These are phyloP conservation scores for Setaria italica DNA, from an alignment of 202 grass and related monocot species.

Conservation along the genomic window DNA sequence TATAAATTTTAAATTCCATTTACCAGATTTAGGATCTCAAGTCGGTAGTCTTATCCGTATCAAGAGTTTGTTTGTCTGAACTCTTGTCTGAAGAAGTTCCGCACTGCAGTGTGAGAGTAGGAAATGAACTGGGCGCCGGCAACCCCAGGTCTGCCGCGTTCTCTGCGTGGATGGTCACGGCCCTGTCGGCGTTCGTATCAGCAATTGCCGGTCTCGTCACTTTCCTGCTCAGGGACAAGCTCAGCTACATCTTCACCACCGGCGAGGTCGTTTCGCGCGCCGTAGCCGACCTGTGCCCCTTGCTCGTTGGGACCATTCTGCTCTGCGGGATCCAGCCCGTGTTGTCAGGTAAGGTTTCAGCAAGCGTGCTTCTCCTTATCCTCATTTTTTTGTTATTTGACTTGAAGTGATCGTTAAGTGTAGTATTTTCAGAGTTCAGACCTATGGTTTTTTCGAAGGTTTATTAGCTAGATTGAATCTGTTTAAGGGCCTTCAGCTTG, in stretches of 20 bases:
- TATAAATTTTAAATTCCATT: not conserved
- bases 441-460: not conserved
- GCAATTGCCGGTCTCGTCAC: constrained; percentile 42
- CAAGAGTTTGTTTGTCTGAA: constrained; percentile 11
- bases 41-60: not conserved
- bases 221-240: constrained; percentile 69
- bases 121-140: constrained; percentile 88
- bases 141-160: constrained; percentile 77
- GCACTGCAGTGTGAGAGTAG: constrained; percentile 72
- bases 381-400: not conserved
- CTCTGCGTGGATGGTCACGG: constrained; percentile 69
- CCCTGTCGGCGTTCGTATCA: constrained; percentile 62
- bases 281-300: constrained; percentile 75
- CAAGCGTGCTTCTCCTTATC: not conserved
- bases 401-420: not conserved
- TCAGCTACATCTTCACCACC: constrained; percentile 84
- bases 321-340: constrained; percentile 81
- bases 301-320: constrained; percentile 73
- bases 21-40: not conserved
- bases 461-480: not conserved
- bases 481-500: not conserved
- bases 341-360: constrained; percentile 62
- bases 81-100: not conserved
- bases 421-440: not conserved
- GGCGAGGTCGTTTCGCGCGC: constrained; percentile 67